Conservation (phyloP, 2,329 filamentous ascomycete genomes). For the Xylogone sp. region DNA sequence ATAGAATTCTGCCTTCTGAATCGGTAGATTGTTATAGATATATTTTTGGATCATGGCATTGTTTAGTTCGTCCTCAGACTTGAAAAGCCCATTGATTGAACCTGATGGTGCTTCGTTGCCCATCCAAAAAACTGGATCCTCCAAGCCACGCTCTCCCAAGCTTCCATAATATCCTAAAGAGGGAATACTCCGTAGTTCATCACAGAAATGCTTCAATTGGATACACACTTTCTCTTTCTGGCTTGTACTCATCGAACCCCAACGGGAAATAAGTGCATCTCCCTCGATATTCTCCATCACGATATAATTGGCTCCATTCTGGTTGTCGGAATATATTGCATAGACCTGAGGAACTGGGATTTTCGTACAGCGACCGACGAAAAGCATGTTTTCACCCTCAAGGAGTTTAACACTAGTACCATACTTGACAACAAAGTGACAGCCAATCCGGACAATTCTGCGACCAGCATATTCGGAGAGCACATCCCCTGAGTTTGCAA, state of each 20-base stretch:
- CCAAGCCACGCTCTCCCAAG: conserved; percentile 19
- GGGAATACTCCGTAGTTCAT: conserved; percentile 24
- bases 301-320: conserved; percentile 23
- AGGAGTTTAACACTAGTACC: conserved; percentile 20
- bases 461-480: conserved; percentile 11
- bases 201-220: conserved; percentile 16
- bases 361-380: conserved; percentile 20
- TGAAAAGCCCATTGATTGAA: conserved; percentile 25
- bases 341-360: conserved; percentile 28
- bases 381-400: conserved; percentile 31
- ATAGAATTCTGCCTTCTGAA: conserved; percentile 23
- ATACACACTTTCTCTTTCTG: conserved; percentile 21
- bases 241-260: conserved; percentile 13
- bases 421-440: conserved; percentile 20
- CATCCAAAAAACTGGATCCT: conserved; percentile 26
- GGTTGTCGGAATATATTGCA: conserved; percentile 23
- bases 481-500: conserved; percentile 13
- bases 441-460: conserved; percentile 12
- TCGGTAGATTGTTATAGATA: conserved; percentile 12
- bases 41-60: conserved; percentile 25
- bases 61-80: conserved; percentile 23
- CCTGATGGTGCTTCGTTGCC: conserved; percentile 9
- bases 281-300: conserved; percentile 29
- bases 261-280: conserved; percentile 17
- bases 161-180: conserved; percentile 24